Evolutionary conservation across 2,329 filamentous ascomycete genomes (phyloP).

Genomic region (Daldinia sp.): DNA sequence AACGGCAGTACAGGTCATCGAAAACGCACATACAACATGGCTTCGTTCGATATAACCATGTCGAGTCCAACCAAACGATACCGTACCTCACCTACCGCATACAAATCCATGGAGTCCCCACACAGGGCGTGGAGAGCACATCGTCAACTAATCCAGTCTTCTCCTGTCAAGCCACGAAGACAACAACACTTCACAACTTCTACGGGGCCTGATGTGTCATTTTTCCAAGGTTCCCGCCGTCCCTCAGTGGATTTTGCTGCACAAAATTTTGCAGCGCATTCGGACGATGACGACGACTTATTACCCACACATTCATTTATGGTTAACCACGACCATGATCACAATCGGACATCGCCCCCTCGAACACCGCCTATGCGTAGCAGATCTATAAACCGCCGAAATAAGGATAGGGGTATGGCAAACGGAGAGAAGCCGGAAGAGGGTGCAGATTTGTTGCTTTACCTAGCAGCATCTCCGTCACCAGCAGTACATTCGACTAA

Average conservation of each 20-base stretch:
- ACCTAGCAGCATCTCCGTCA: conserved; percentile 91
- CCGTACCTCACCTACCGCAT: conserved; percentile 72
- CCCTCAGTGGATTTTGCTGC: conserved; percentile 73
- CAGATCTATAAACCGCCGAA: conserved; percentile 62
- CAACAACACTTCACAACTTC: conserved; percentile 80
- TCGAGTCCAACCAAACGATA: conserved; percentile 76
- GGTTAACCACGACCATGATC: conserved; percentile 64
- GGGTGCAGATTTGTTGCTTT: conserved; percentile 83
- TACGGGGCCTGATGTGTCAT: conserved; percentile 79
- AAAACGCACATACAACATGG: conserved; percentile 70
- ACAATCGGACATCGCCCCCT: conserved; percentile 77
- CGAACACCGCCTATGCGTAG: conserved; percentile 80
- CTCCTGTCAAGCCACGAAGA: conserved; percentile 82
- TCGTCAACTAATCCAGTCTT: conserved; percentile 84
- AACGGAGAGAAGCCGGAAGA: conserved; percentile 75
- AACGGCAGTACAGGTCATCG: conserved; percentile 74
- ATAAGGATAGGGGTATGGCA: conserved; percentile 60
- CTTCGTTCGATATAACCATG: conserved; percentile 66
- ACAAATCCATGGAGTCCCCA: conserved; percentile 64
- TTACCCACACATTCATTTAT: conserved; percentile 82
- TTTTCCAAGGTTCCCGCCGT: conserved; percentile 78
- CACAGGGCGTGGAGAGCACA: conserved; percentile 80
- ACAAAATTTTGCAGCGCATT: conserved; percentile 71
- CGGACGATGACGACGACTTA: conserved; percentile 86
- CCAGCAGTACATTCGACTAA: conserved; percentile 73